phyloP scores from a whole-genome alignment of 495 filamentous ascomycete genomes.

The Penicillium canariense region DNA sequence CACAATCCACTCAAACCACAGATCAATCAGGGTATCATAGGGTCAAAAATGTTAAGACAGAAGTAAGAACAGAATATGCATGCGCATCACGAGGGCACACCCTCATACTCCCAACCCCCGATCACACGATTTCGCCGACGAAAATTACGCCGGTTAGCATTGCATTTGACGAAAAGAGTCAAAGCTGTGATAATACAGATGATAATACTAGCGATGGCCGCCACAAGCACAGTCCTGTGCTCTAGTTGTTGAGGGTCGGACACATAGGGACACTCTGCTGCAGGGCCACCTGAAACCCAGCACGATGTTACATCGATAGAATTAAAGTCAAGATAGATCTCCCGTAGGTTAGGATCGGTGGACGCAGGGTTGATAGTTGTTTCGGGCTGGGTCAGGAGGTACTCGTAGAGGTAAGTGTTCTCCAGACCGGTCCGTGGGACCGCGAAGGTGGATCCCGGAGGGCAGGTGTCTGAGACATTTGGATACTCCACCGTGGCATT shows the following conservation, averaged over 20 bases:
- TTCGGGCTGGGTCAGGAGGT: conserved; percentile 26
- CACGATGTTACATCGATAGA: conserved; percentile 51
- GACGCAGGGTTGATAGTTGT: conserved; percentile 27
- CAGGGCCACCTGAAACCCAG: conserved; percentile 55
- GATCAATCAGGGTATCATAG: conserved; percentile 5
- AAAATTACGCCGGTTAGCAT: conserved; percentile 53
- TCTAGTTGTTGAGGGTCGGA: conserved; percentile 36
- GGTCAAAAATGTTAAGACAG: background rate
- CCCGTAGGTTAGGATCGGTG: conserved; percentile 19
- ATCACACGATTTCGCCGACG: conserved; percentile 49
- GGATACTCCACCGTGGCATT: conserved; percentile 31
- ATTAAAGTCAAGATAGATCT: conserved; percentile 61
- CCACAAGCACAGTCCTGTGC: conserved; percentile 52
- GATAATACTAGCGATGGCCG: conserved; percentile 57
- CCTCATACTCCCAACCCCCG: conserved; percentile 66
- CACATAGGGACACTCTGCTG: conserved; percentile 54
- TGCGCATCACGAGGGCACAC: conserved; percentile 50
- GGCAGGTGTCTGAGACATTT: conserved; percentile 38
- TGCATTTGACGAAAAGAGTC: conserved; percentile 64
- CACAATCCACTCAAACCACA: background rate
- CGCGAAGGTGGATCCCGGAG: conserved; percentile 40
- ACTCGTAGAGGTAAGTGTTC: conserved; percentile 53
- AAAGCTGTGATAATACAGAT: conserved; percentile 56
- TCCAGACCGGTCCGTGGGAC: conserved; percentile 60
- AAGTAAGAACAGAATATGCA: background rate